Conservation (phyloP, 345 rosid species). For the Moricandia arvensis region DNA sequence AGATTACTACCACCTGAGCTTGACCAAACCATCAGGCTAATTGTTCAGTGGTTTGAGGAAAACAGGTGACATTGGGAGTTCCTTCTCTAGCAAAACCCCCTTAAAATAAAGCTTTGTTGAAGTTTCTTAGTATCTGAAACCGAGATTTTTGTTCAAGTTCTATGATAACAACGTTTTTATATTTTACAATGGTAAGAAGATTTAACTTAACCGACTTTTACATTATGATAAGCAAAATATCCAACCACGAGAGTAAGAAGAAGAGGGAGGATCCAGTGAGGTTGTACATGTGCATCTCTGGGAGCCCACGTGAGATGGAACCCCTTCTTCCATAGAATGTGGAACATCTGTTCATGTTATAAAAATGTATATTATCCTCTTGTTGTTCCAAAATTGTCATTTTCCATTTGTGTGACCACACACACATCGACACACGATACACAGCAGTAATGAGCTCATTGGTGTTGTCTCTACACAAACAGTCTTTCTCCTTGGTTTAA, state of each 20-base stretch:
- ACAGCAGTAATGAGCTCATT: conserved; percentile 18
- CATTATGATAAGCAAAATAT: not conserved
- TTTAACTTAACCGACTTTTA: not conserved
- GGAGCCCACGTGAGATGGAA: conserved; percentile 11
- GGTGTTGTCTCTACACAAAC: conserved; percentile 15
- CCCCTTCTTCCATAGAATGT: conserved; percentile 5
- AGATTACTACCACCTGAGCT: conserved; percentile 12
- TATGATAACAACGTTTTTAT: not conserved
- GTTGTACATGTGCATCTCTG: not conserved
- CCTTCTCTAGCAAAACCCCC: not conserved
- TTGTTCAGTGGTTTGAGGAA: not conserved
- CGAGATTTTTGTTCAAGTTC: not conserved
- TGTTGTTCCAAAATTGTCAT: not conserved
- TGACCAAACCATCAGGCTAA: conserved; percentile 10
- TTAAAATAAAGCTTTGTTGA: not conserved
- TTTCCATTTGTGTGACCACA: not conserved
- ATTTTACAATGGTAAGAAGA: not conserved
- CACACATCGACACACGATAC: conserved; percentile 18
- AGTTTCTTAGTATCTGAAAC: not conserved
- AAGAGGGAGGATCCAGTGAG: not conserved
- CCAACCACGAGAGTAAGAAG: not conserved
- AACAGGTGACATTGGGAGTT: not conserved
- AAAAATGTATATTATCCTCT: not conserved
- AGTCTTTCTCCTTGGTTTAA: conserved; percentile 1
- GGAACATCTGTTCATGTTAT: conserved; percentile 19